Base-by-base conservation (phyloP, 2,329 filamentous ascomycete genomes). In the Neoscytalidium dimidiatum region DNA sequence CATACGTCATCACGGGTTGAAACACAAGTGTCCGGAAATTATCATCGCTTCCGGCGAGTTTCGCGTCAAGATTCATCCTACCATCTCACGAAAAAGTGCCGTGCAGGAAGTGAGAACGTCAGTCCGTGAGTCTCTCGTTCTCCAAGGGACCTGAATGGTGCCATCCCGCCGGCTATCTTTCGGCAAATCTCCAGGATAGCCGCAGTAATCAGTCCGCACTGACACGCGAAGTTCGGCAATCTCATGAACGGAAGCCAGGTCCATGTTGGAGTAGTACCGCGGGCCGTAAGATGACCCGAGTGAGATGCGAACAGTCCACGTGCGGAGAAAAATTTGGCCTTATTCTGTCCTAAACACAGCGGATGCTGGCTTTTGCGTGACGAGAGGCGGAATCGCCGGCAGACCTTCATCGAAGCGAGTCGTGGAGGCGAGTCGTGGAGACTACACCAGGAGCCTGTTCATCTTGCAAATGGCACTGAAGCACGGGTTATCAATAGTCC, bases 261-360 rank as follows among this genome's bases (percentile, higher is more conserved):
- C 14, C 33, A 29, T 33, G 14, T 57, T 43, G 35, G 23, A 23
- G 41, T 23, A 46, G 26, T 28, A 44, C n/a, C 19, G 28, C 41
- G 56, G 38, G 41, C 56, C 56, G 41, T 14, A 9, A n/a, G n/a
- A 60, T 44, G 41, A n/a, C 46, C 56, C 56, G 56, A 46, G 56
- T 19, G 19, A 46, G 41, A 33, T 33, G 23, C 33, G 26, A 31
- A 14, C 8, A 44, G 56, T 29, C 35, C 53, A 56, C 31, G 31
- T 56, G 51, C 33, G 51, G 19, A 41, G 31, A 51, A 51, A 51
- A 41, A 28, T 14, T 44, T 58, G 35, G 53, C 17, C 38, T 44
- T 26, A 17, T 21, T 6, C 17, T 46, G 17, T 33, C 11, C 41
- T 46, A 13, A 44, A 9, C 26, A 33, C 56, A 28, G n/a, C 38